Evolutionary conservation across 2,329 filamentous ascomycete species (phyloP).

Genomic region (Penicillium expansum): DNA sequence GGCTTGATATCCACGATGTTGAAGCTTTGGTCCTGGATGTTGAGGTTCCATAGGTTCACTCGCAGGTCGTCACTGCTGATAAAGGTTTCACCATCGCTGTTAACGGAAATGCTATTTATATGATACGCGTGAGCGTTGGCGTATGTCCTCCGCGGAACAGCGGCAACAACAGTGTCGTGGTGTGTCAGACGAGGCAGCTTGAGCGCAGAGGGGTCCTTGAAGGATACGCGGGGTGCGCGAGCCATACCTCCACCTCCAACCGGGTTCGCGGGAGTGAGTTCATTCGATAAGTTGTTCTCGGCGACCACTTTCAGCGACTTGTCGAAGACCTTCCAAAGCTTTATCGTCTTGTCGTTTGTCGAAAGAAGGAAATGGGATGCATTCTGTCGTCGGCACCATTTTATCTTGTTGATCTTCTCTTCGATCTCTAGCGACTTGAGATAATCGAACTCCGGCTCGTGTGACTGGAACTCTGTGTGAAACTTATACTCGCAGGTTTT

Average conservation of each 20-base stretch:
- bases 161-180: slow-evolving; percentile 96
- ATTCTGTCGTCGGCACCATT: slow-evolving; percentile 98
- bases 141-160: slow-evolving; percentile 92
- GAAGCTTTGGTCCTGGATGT: slow-evolving; percentile 99
- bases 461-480: slow-evolving; percentile 98
- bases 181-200: slow-evolving; percentile 95
- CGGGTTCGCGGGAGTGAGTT: slow-evolving; percentile 73
- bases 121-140: slow-evolving; percentile 98
- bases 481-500: slow-evolving; percentile 99
- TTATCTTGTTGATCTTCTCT: slow-evolving; percentile 99
- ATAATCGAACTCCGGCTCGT: slow-evolving; percentile 99
- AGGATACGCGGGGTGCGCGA: slow-evolving; percentile 68
- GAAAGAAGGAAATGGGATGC: slow-evolving; percentile 96
- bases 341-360: slow-evolving; percentile 99
- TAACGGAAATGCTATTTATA: slow-evolving; percentile 99
- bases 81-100: slow-evolving; percentile 98
- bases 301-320: slow-evolving; percentile 98
- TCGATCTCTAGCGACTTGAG: slow-evolving; percentile 99
- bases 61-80: slow-evolving; percentile 97
- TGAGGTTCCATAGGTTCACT: slow-evolving; percentile 98
- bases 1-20: slow-evolving; percentile 99
- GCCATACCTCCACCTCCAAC: slow-evolving; percentile 75
- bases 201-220: slow-evolving; percentile 76
- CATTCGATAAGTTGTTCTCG: slow-evolving; percentile 96
- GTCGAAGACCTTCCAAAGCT: slow-evolving; percentile 99